Conservation (phyloP, 2,329 filamentous ascomycete genomes). For the Fusarium musae region DNA sequence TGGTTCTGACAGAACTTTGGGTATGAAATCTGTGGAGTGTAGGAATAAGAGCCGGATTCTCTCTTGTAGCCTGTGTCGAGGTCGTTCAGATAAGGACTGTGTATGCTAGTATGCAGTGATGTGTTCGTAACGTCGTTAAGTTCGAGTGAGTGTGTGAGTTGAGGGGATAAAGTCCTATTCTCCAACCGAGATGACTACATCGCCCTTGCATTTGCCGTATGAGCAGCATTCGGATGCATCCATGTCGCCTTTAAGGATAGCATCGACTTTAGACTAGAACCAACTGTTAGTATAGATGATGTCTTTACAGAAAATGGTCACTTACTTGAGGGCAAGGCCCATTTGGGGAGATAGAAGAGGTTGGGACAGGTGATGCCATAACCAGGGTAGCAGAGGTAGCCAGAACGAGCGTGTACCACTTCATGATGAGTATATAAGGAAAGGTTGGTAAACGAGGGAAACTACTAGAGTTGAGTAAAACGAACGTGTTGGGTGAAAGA, state of each 20-base stretch:
- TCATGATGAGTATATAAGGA: constrained; percentile 28
- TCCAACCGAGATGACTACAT: constrained; percentile 60
- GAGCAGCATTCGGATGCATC: constrained; percentile 63
- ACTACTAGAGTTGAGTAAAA: not conserved
- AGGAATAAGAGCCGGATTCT: not conserved
- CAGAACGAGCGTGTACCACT: constrained; percentile 36
- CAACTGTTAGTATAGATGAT: constrained; percentile 4
- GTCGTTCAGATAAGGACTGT: not conserved
- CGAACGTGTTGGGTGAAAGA: not conserved
- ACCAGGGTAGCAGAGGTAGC: constrained; percentile 22
- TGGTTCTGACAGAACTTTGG: not conserved
- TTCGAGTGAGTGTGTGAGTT: constrained; percentile 1
- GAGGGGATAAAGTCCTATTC: constrained; percentile 33
- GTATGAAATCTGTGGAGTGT: not conserved
- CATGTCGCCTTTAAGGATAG: constrained; percentile 60
- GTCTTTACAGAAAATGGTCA: not conserved
- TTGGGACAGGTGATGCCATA: constrained; percentile 28
- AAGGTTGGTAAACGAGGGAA: not conserved
- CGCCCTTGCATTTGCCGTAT: constrained; percentile 63
- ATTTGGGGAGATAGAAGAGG: constrained; percentile 46
- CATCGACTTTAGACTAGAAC: constrained; percentile 49
- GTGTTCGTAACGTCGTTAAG: constrained; percentile 39
- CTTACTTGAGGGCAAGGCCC: constrained; percentile 52
- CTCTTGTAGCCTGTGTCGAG: not conserved
- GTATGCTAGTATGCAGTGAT: not conserved